These are phyloP conservation scores for Hyaloscypha finlandica DNA, from an alignment of 495 filamentous ascomycete genomes.

Conservation along the genomic window DNA sequence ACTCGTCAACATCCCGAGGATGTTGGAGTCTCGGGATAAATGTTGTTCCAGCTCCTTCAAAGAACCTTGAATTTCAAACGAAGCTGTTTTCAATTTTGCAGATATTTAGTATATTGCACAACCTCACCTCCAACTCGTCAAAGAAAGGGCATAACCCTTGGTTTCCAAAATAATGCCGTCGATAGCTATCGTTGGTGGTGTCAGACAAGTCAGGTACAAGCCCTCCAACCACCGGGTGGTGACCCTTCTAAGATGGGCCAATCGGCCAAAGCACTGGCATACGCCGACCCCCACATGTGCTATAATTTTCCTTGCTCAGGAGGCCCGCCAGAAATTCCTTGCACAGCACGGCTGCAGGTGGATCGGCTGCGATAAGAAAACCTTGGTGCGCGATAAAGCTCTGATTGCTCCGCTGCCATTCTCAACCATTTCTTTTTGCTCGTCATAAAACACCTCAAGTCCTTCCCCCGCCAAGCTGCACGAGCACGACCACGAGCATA, in stretches of 20 bases:
- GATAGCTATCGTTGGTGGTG: not conserved
- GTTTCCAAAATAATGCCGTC: not conserved
- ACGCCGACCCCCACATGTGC: constrained; percentile 1
- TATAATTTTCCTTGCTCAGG: constrained; percentile 4
- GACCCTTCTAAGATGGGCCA: not conserved
- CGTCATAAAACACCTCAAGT: constrained; percentile 23
- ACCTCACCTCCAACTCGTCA: not conserved
- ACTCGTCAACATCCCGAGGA: no score
- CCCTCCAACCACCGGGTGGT: not conserved
- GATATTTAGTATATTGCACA: not conserved
- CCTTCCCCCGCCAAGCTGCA: constrained; percentile 7
- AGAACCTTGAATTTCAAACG: no score
- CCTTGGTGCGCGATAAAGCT: constrained; percentile 21
- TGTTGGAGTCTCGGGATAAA: no score
- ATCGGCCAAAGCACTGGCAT: not conserved
- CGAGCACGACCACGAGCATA: not conserved
- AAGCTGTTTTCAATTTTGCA: no score
- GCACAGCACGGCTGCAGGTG: not conserved
- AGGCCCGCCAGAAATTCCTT: not conserved
- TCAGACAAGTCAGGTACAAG: constrained; percentile 4
- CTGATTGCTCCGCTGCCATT: constrained; percentile 10
- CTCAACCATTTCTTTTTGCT: constrained; percentile 20
- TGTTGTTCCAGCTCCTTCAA: no score
- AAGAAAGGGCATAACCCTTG: not conserved
- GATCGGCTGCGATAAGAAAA: constrained; percentile 8